phyloP scores from a whole-genome alignment of 106 monocot genomes.

The Hemerocallis citrina region DNA sequence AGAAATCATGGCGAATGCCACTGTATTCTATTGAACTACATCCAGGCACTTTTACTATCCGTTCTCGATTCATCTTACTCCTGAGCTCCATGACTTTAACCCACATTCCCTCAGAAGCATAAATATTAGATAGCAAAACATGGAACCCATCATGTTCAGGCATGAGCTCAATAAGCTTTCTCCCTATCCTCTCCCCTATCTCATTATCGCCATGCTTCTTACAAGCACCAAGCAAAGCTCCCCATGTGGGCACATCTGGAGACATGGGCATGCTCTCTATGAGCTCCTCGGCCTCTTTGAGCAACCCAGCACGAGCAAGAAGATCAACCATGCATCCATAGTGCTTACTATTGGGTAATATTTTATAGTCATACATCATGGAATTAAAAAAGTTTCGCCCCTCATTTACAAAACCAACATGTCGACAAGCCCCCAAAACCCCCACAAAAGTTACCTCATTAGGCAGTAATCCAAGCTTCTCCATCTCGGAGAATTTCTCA shows the following conservation, averaged over 20 bases:
- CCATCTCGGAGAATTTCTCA: conserved; percentile 65
- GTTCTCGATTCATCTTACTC: conserved; percentile 28
- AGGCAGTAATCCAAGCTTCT: conserved; percentile 43
- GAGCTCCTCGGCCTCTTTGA: conserved; percentile 44
- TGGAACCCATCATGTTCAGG: conserved; percentile 54
- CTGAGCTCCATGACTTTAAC: conserved; percentile 36
- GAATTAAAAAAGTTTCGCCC: conserved; percentile 47
- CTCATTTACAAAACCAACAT: conserved; percentile 67
- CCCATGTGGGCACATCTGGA: conserved; percentile 48
- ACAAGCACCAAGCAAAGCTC: conserved; percentile 52
- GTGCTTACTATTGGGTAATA: conserved; percentile 41
- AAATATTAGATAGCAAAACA: conserved; percentile 45
- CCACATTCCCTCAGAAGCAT: conserved; percentile 46
- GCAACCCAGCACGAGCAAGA: conserved; percentile 41
- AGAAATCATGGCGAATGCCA: conserved; percentile 24
- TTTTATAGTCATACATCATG: conserved; percentile 46
- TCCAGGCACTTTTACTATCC: conserved; percentile 36
- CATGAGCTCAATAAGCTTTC: conserved; percentile 36
- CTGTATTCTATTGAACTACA: conserved; percentile 30
- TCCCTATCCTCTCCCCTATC: conserved; percentile 43
- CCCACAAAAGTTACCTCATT: conserved; percentile 90
- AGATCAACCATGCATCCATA: conserved; percentile 64
- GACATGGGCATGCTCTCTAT: conserved; percentile 39
- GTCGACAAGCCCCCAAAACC: conserved; percentile 75
- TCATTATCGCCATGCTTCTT: conserved; percentile 39